Evolutionary conservation across 2,329 filamentous ascomycete genomes (phyloP), one percentile per base, ranked within the genome.

Genomic region (Botrytis pseudocinerea): DNA sequence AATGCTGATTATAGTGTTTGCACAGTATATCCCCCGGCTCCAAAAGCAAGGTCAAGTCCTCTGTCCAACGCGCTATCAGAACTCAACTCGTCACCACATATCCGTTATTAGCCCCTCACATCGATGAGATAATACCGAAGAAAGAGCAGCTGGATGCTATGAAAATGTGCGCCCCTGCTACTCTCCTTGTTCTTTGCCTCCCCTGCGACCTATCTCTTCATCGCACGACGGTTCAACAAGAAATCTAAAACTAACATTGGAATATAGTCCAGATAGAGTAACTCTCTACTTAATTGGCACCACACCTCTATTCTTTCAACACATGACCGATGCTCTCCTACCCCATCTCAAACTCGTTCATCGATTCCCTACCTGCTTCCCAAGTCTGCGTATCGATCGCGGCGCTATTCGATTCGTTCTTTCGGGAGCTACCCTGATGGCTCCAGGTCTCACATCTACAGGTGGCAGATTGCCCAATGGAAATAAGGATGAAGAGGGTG

Each of bases 11-110:
- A 66, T 77, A 48, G 79, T 77, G 8, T 57, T 20, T 54, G 81
- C 76, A 60, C 80, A 95, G 93, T 77, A 90, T 97, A 82, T 85
- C 90, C 79, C 85, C 91, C 40, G 90, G 92, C 77, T 91, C 93
- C 73, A 97, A 96, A 85, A 94, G 94, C 79, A 98, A 98, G 87
- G 93, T 98, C 83, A 99, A 98, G 85, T 98, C 95, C 77, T 97
- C 94, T 38, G 93, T 94, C 73, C 95, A 98, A 85, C 93, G 96
- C 80, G 89, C 86, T 76, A 91, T 99, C 79, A 93, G 96, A 78
- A 87, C 91, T 80, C 93, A 93, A 80, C 89, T 98, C 77, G 86
- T 96, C 76, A 87, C 93, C 74, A 92, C 92, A 70, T 98, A 97
- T 84, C 96, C 96, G 4, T 89, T 93, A 69, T 91, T 98, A 69